Conservation (phyloP, 495 filamentous ascomycete species). For the Aspergillus cavernicola region DNA sequence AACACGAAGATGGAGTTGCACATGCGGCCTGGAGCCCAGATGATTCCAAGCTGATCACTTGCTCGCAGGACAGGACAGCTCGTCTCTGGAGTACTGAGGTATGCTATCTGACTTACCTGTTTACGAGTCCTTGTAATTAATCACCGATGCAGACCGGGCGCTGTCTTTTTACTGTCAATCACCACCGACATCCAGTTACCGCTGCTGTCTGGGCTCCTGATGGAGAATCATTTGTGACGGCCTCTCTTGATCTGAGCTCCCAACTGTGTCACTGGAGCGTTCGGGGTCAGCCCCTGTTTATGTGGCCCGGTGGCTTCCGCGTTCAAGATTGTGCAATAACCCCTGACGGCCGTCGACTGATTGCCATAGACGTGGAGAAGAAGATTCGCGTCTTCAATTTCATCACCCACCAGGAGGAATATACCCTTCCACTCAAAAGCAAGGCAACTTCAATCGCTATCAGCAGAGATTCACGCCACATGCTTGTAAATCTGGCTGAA, state of each 20-base stretch:
- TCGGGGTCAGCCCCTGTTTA: slow-evolving; percentile 52
- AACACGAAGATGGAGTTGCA: slow-evolving; percentile 64
- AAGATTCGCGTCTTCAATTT: slow-evolving; percentile 83
- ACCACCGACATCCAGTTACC: slow-evolving; percentile 77
- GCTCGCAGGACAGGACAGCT: slow-evolving; percentile 68
- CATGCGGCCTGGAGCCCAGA: slow-evolving; percentile 91
- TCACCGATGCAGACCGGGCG: slow-evolving; percentile 61
- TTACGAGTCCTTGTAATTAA: slow-evolving; percentile 6
- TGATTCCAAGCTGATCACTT: slow-evolving; percentile 77
- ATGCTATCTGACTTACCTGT: slow-evolving; percentile 25
- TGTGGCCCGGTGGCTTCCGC: slow-evolving; percentile 66
- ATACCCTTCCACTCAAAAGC: slow-evolving; percentile 61
- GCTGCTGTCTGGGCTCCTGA: slow-evolving; percentile 82
- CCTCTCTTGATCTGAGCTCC: slow-evolving; percentile 64
- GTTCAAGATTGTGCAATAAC: slow-evolving; percentile 83
- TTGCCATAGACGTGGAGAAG: slow-evolving; percentile 67
- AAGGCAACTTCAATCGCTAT: slow-evolving; percentile 75
- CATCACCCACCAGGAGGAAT: slow-evolving; percentile 64
- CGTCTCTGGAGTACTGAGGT: slow-evolving; percentile 78
- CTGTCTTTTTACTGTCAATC: slow-evolving; percentile 58
- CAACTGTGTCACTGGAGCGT: slow-evolving; percentile 66
- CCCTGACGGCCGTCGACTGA: slow-evolving; percentile 70
- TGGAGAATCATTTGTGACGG: slow-evolving; percentile 73
- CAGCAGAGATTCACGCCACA: slow-evolving; percentile 68
- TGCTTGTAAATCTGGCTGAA: slow-evolving; percentile 79